Evolutionary conservation across 2,329 filamentous ascomycete species (phyloP).

Genomic region (Lasiodiplodia hormozganensis): DNA sequence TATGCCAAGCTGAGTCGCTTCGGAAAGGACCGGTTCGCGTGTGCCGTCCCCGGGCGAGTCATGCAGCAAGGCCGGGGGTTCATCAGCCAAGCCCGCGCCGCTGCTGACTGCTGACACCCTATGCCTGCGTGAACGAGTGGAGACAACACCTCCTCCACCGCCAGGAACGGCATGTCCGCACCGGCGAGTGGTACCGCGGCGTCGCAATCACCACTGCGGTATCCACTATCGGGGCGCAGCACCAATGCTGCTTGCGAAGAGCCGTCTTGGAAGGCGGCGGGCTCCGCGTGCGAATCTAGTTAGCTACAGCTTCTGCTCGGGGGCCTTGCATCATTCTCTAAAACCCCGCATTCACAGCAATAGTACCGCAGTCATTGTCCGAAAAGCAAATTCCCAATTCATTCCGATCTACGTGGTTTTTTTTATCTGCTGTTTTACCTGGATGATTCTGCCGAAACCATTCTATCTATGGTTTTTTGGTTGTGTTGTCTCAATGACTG

Average conservation of each 20-base stretch:
- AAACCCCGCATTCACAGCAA: background rate
- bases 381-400: slow-evolving; percentile 15
- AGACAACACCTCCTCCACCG: background rate
- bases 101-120: slow-evolving; percentile 10
- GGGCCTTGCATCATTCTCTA: slow-evolving; percentile 12
- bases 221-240: slow-evolving; percentile 24
- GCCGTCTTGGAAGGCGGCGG: slow-evolving; percentile 8
- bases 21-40: slow-evolving; percentile 20
- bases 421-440: slow-evolving; percentile 5
- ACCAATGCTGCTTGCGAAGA: background rate
- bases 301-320: background rate
- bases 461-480: slow-evolving; percentile 1
- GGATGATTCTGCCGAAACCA: slow-evolving; percentile 20
- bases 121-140: slow-evolving; percentile 18
- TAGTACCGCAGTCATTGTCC: background rate
- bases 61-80: background rate
- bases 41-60: slow-evolving; percentile 8
- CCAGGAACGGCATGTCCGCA: slow-evolving; percentile 14
- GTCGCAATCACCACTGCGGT: slow-evolving; percentile 2
- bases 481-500: background rate
- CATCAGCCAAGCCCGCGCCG: background rate
- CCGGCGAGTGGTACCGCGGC: slow-evolving; percentile 15
- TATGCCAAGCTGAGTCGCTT: slow-evolving; percentile 8
- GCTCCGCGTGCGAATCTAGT: slow-evolving; percentile 8
- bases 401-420: background rate